Evolutionary conservation across 805 yeast species (phyloP).

Genomic region (Metahyphopichia silvanorum): DNA sequence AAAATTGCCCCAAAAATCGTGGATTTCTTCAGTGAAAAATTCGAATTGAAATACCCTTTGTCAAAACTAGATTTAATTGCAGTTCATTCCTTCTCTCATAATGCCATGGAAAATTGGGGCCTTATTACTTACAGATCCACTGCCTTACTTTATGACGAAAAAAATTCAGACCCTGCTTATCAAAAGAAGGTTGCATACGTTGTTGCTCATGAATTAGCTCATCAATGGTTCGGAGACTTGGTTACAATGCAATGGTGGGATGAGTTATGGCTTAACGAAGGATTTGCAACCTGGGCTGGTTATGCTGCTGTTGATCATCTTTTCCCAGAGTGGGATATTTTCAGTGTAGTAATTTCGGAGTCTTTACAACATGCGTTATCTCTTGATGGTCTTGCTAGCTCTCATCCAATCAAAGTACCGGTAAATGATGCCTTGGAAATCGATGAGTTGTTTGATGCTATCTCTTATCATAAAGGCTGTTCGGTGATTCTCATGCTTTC

Average conservation of each 20-base stretch:
- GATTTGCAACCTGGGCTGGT: slow-evolving; percentile 87
- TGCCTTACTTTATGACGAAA: slow-evolving; percentile 44
- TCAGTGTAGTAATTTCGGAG: slow-evolving; percentile 51
- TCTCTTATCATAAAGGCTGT: slow-evolving; percentile 80
- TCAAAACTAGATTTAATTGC: slow-evolving; percentile 81
- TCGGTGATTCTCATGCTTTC: slow-evolving; percentile 76
- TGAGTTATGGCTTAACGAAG: slow-evolving; percentile 86
- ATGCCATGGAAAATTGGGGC: slow-evolving; percentile 94
- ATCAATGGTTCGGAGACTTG: slow-evolving; percentile 88
- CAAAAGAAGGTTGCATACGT: slow-evolving; percentile 78
- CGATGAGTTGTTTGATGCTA: slow-evolving; percentile 78
- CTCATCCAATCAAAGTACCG: slow-evolving; percentile 83
- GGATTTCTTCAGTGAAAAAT: slow-evolving; percentile 46
- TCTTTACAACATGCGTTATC: slow-evolving; percentile 50
- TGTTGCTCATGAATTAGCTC: slow-evolving; percentile 83
- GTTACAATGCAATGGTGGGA: slow-evolving; percentile 96
- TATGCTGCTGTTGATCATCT: slow-evolving; percentile 65
- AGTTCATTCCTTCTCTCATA: slow-evolving; percentile 75
- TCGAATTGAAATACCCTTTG: slow-evolving; percentile 61
- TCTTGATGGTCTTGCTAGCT: slow-evolving; percentile 55
- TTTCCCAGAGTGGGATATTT: slow-evolving; percentile 80
- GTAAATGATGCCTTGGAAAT: slow-evolving; percentile 77
- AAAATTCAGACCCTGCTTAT: slow-evolving; percentile 45
- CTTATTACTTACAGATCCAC: slow-evolving; percentile 64
- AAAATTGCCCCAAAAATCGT: slow-evolving; percentile 47